Conservation (phyloP, 345 rosid species). For the Melaleuca alternifolia region DNA sequence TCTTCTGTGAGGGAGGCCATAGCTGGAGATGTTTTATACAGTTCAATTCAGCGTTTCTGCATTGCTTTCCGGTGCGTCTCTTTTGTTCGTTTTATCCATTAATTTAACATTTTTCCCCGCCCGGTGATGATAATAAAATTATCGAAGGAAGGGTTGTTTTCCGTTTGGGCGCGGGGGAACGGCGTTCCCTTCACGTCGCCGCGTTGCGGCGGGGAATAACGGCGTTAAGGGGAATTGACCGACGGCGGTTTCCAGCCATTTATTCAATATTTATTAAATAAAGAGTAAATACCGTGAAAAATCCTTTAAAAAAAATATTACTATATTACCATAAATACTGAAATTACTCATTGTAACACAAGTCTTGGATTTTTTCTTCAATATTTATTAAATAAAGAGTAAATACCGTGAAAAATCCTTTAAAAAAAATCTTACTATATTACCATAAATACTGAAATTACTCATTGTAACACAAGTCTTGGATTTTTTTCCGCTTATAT, state of each 20-base stretch:
- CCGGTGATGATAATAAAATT: not conserved
- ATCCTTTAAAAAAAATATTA: too few relatives aligned
- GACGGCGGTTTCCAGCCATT: not conserved
- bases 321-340: too few relatives aligned
- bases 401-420: too few relatives aligned
- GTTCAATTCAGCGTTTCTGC: not conserved
- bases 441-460: too few relatives aligned
- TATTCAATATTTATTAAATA: too few relatives aligned
- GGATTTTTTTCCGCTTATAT: too few relatives aligned
- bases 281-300: too few relatives aligned
- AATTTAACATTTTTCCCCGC: not conserved
- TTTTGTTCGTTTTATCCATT: not conserved
- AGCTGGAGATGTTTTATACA: constrained; percentile 26
- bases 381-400: too few relatives aligned
- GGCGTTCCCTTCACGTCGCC: constrained; percentile 31
- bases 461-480: too few relatives aligned
- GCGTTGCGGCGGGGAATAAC: constrained; percentile 21
- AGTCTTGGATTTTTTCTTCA: not conserved
- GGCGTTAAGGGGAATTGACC: constrained; percentile 13
- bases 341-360: too few relatives aligned
- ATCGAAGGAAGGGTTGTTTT: not conserved
- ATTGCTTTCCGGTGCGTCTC: constrained; percentile 13
- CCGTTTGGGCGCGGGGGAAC: constrained; percentile 2
- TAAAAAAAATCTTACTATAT: too few relatives aligned
- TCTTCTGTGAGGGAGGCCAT: constrained; percentile 9